phyloP scores from a whole-genome alignment of 2,329 filamentous ascomycete genomes.

The Lasiodiplodia sp. region DNA sequence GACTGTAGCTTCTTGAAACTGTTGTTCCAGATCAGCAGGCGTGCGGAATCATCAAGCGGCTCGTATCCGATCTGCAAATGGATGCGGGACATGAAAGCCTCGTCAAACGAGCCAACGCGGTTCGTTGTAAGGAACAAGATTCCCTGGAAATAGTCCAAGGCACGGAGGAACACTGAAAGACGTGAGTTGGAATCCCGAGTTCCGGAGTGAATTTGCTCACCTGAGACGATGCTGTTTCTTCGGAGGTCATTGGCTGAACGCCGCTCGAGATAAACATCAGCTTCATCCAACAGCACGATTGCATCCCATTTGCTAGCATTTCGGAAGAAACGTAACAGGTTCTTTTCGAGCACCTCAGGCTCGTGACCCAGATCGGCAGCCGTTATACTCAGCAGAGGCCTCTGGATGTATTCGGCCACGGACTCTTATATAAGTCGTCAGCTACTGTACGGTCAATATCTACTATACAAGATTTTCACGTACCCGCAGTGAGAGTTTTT shows the following conservation, averaged over 20 bases:
- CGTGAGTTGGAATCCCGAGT: no score
- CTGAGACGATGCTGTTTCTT: neutral
- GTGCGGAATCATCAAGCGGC: neutral
- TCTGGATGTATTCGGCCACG: constrained; percentile 36
- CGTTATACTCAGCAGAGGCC: constrained; percentile 37
- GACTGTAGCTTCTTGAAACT: neutral
- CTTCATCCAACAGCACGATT: constrained; percentile 46
- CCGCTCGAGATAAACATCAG: constrained; percentile 48
- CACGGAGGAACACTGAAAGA: neutral
- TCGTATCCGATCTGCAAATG: neutral
- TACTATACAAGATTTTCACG: neutral
- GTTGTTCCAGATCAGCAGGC: neutral
- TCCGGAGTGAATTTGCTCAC: neutral
- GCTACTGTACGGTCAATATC: no score
- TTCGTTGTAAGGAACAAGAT: no score
- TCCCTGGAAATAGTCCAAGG: neutral
- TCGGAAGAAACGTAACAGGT: constrained; percentile 34
- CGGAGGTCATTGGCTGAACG: constrained; percentile 30
- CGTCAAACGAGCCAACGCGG: no score
- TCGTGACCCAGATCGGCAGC: constrained; percentile 35
- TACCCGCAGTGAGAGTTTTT: neutral
- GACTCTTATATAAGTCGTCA: constrained; percentile 31
- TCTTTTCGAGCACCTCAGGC: constrained; percentile 31
- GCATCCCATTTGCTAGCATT: constrained; percentile 37
- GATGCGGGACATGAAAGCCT: no score